These are phyloP conservation scores for Chrysanthemum lavandulifolium DNA, from an alignment of 129 eudicot species.

Conservation along the genomic window DNA sequence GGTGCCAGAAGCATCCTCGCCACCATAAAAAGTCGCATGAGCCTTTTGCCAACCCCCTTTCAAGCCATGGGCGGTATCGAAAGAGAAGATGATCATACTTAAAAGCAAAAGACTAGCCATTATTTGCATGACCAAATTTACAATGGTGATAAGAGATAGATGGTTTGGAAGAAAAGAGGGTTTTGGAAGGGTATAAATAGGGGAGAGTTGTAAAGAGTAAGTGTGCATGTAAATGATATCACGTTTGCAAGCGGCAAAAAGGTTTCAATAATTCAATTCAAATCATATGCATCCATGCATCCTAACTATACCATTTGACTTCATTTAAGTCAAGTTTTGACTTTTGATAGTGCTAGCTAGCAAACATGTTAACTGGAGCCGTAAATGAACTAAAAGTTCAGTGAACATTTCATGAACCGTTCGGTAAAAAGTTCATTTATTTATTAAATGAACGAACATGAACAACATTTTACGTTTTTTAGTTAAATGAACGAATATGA, in stretches of 20 bases:
- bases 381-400: too few species aligned
- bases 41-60: constrained; percentile 50
- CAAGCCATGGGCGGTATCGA: constrained; percentile 21
- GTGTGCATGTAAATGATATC: constrained; percentile 40
- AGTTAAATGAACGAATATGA: too few species aligned
- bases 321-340: constrained; percentile 20
- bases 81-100: constrained; percentile 17
- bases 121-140: constrained; percentile 29
- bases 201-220: constrained; percentile 15
- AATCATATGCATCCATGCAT: constrained; percentile 42
- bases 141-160: neutral
- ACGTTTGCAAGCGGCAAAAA: constrained; percentile 43
- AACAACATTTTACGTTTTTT: too few species aligned
- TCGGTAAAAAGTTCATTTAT: too few species aligned
- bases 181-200: constrained; percentile 33
- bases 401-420: too few species aligned
- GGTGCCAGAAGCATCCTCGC: constrained; percentile 45
- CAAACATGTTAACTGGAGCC: too few species aligned
- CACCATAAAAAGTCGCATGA: constrained; percentile 44
- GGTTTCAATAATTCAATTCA: constrained; percentile 36
- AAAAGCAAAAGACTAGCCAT: constrained; percentile 33
- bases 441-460: too few species aligned
- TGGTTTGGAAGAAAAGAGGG: constrained; percentile 30
- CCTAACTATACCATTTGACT: constrained; percentile 23
- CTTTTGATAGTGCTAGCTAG: neutral